A percentile compares a stretch with the other conserved stretches of the same genome.
phyloP scores from a whole-genome alignment of 2,329 filamentous ascomycete genomes.

The Arthroderma sp. region DNA sequence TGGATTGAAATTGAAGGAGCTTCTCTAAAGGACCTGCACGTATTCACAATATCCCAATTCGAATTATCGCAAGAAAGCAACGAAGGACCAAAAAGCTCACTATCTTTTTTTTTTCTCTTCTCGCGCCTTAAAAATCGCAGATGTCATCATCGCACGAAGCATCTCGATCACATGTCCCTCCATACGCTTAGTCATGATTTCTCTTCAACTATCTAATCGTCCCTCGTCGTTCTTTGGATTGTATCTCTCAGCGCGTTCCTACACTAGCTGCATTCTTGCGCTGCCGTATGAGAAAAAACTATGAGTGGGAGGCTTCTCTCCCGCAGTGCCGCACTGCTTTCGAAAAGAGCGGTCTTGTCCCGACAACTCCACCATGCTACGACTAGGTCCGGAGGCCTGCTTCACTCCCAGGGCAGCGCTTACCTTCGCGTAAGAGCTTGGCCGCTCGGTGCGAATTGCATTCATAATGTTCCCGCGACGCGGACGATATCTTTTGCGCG shows the following conservation, averaged over 20 bases:
- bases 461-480: slow-evolving; percentile 63
- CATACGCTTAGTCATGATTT: too few species aligned
- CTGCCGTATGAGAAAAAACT: slow-evolving; percentile 25
- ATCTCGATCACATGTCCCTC: too few species aligned
- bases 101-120: too few species aligned
- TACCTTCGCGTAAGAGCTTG: slow-evolving; percentile 34
- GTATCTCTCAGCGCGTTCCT: too few species aligned
- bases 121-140: too few species aligned
- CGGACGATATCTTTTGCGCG: slow-evolving; percentile 54
- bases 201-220: too few species aligned
- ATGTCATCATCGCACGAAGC: too few species aligned
- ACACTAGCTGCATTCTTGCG: background rate
- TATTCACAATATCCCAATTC: too few species aligned
- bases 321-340: slow-evolving; percentile 54
- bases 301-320: slow-evolving; percentile 67
- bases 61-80: too few species aligned
- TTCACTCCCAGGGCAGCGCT: slow-evolving; percentile 51
- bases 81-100: too few species aligned
- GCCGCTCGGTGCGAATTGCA: slow-evolving; percentile 69
- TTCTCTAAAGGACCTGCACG: too few species aligned
- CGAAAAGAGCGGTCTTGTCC: slow-evolving; percentile 46
- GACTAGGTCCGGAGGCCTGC: slow-evolving; percentile 54
- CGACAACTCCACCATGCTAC: slow-evolving; percentile 51
- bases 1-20: background rate
- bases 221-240: too few species aligned